Evolutionary conservation across 1,284 basidiomycete genomes (phyloP).

Genomic region (Ustilago xerochloae): DNA sequence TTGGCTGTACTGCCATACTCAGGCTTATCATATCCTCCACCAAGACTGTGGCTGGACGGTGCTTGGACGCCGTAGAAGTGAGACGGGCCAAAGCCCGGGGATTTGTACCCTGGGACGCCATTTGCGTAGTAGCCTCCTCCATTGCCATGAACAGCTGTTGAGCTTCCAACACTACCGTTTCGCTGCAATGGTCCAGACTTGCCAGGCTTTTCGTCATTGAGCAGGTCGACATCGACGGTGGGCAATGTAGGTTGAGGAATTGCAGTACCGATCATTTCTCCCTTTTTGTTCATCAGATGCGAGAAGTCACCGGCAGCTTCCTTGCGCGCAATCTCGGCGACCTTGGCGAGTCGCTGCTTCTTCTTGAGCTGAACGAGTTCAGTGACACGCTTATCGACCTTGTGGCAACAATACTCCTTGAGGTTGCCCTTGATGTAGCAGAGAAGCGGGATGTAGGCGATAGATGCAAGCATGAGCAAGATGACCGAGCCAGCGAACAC

Average conservation of each 20-base stretch:
- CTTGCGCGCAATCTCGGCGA: constrained; percentile 85
- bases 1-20: constrained; percentile 56
- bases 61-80: constrained; percentile 42
- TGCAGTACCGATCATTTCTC: constrained; percentile 82
- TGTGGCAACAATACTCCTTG: constrained; percentile 97
- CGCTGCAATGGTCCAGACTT: constrained; percentile 27
- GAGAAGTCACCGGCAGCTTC: constrained; percentile 89
- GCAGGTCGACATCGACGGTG: constrained; percentile 86
- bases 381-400: constrained; percentile 94
- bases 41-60: constrained; percentile 25
- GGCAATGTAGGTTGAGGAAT: constrained; percentile 94
- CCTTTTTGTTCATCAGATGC: constrained; percentile 92
- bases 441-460: constrained; percentile 90
- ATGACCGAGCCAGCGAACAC: constrained; percentile 87
- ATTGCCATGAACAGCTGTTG: constrained; percentile 29
- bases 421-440: constrained; percentile 95
- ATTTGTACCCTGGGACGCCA: constrained; percentile 18
- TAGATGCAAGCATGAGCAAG: constrained; percentile 82
- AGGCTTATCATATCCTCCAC: constrained; percentile 20
- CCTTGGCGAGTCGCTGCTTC: constrained; percentile 83
- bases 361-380: constrained; percentile 92
- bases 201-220: constrained; percentile 73
- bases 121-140: constrained; percentile 30
- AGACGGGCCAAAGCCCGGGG: constrained; percentile 29
- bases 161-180: constrained; percentile 39